Percentiles rank a stretch among this genome's conserved stretches.
Conservation (phyloP, 148 eudicot species). For the Nyssa sinensis region DNA sequence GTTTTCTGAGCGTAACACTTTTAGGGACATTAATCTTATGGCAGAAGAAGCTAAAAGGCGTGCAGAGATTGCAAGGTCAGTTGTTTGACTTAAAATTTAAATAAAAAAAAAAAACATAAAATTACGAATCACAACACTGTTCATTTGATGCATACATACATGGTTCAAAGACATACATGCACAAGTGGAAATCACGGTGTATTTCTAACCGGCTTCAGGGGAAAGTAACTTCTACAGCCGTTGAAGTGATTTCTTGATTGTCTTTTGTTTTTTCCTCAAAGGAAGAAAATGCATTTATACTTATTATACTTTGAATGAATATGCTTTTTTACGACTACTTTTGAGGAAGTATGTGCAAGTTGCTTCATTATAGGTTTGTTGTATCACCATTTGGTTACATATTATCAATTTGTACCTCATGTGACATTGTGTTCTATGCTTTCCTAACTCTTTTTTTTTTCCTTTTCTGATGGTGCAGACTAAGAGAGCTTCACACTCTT, state of each 20-base stretch:
- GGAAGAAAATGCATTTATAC: not conserved
- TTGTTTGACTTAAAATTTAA: not conserved
- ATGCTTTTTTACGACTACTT: not conserved
- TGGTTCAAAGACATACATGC: not conserved
- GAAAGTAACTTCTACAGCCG: not conserved
- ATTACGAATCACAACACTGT: not conserved
- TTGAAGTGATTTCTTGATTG: no score
- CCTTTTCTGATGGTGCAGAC: slow-evolving; percentile 31
- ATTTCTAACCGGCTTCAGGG: not conserved
- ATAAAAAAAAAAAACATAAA: no score
- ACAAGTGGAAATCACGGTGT: not conserved
- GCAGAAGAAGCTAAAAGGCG: slow-evolving; percentile 66
- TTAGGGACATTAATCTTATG: slow-evolving; percentile 51
- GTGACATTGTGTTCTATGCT: not conserved
- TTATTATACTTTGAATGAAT: not conserved
- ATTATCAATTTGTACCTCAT: not conserved
- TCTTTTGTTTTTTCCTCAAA: no score
- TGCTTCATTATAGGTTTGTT: not conserved
- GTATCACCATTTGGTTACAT: not conserved
- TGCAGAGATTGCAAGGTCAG: slow-evolving; percentile 65
- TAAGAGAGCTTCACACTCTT: slow-evolving; percentile 49
- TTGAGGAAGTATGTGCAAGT: not conserved
- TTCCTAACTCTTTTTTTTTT: not conserved
- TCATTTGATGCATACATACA: not conserved
- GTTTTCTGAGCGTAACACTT: slow-evolving; percentile 30